A percentile compares a stretch with the other conserved stretches of the same genome.
Conservation (phyloP, 768 basidiomycete species). For the Sarcomyxa edulis region DNA sequence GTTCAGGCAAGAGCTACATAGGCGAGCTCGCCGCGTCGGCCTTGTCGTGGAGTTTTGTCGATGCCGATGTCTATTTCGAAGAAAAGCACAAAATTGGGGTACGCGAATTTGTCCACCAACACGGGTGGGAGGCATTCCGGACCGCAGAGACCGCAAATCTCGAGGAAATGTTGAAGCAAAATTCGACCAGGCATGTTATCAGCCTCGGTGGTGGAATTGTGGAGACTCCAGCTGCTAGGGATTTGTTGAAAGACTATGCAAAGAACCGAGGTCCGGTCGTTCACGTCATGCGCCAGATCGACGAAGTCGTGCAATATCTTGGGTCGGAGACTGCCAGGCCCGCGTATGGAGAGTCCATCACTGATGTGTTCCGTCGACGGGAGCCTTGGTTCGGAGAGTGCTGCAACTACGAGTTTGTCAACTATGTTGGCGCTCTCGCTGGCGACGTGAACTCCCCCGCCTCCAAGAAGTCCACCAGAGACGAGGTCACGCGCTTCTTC, state of each 20-base stretch:
- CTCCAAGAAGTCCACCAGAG: slow-evolving; percentile 32
- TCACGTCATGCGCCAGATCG: slow-evolving; percentile 74
- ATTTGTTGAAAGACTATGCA: slow-evolving; percentile 64
- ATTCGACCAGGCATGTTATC: slow-evolving; percentile 63
- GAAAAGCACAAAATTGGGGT: slow-evolving; percentile 55
- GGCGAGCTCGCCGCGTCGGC: slow-evolving; percentile 71
- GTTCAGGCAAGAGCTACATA: slow-evolving; percentile 90
- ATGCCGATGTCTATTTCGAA: slow-evolving; percentile 81
- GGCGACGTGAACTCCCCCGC: slow-evolving; percentile 11
- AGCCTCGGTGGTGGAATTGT: slow-evolving; percentile 95
- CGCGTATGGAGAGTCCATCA: slow-evolving; percentile 81
- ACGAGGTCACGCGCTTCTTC: slow-evolving; percentile 84
- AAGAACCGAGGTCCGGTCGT: slow-evolving; percentile 68
- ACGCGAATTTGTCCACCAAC: slow-evolving; percentile 69
- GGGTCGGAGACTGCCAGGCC: slow-evolving; percentile 73
- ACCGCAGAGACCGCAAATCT: slow-evolving; percentile 69
- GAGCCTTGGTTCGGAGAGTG: slow-evolving; percentile 85
- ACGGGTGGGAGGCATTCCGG: slow-evolving; percentile 92
- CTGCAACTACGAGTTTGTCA: slow-evolving; percentile 79
- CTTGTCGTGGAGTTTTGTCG: slow-evolving; percentile 68
- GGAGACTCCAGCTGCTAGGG: slow-evolving; percentile 73
- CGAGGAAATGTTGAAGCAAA: slow-evolving; percentile 57
- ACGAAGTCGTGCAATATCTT: slow-evolving; percentile 80
- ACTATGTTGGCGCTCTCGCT: slow-evolving; percentile 44
- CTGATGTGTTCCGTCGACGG: slow-evolving; percentile 79